Conservation (phyloP, 192 early-diverging fungal genomes). For the Coemansia asiatica region DNA sequence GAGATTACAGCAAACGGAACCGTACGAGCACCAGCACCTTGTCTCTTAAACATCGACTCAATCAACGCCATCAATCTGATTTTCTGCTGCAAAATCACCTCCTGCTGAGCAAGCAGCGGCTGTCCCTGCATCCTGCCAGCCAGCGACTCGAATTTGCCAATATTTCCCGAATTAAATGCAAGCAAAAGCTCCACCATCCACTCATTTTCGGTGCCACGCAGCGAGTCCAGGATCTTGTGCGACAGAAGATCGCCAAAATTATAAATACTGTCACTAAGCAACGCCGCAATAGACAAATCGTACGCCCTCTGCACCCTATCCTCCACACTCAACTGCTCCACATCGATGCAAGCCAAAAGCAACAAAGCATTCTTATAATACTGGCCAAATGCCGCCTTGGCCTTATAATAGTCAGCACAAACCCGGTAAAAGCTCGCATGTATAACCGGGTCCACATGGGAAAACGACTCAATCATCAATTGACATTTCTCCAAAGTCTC, state of each 20-base stretch:
- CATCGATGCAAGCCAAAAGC: constrained; percentile 85
- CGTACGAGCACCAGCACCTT: constrained; percentile 61
- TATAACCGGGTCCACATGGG: constrained; percentile 77
- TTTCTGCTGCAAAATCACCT: constrained; percentile 86
- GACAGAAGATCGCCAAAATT: constrained; percentile 98
- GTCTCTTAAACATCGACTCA: constrained; percentile 87
- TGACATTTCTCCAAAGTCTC: constrained; percentile 82
- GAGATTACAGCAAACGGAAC: constrained; percentile 83
- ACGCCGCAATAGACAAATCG: constrained; percentile 85
- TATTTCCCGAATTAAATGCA: constrained; percentile 91
- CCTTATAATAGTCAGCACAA: constrained; percentile 96
- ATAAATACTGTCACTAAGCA: constrained; percentile 95
- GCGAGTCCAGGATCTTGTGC: constrained; percentile 37
- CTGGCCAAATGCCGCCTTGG: constrained; percentile 85
- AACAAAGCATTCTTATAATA: constrained; percentile 96
- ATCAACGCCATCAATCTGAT: constrained; percentile 97
- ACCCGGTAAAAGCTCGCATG: constrained; percentile 95
- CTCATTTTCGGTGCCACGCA: constrained; percentile 71
- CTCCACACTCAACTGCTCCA: constrained; percentile 71
- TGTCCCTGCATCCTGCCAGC: constrained; percentile 68
- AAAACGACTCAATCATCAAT: constrained; percentile 61
- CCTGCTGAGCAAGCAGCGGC: constrained; percentile 76
- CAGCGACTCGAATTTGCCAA: constrained; percentile 87
- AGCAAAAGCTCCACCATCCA: constrained; percentile 87
- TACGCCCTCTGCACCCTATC: constrained; percentile 90